A percentile compares a stretch with the other conserved stretches of the same genome.
Evolutionary conservation across 805 yeast genomes (phyloP).

Genomic region (Lipomyces lipofer): DNA sequence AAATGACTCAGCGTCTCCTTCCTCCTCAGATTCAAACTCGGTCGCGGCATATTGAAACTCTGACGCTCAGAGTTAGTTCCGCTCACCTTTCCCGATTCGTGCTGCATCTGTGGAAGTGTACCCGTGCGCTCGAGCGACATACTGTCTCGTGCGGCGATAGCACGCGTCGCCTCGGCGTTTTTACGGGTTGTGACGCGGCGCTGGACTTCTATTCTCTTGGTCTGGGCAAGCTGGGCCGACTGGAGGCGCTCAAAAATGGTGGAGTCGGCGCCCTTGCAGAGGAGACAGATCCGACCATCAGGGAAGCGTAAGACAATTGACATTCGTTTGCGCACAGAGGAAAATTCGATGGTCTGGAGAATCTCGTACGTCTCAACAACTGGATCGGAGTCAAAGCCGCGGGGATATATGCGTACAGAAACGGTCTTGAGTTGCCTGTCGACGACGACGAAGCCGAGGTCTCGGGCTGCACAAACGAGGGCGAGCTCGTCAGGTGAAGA

Average conservation of each 20-base stretch:
- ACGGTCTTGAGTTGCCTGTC: slow-evolving; percentile 63
- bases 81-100: neutral
- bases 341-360: slow-evolving; percentile 79
- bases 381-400: slow-evolving; percentile 70
- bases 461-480: slow-evolving; percentile 89
- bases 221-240: slow-evolving; percentile 56
- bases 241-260: slow-evolving; percentile 74
- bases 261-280: slow-evolving; percentile 97
- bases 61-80: slow-evolving; percentile 35
- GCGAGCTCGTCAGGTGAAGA: slow-evolving; percentile 98
- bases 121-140: slow-evolving; percentile 36
- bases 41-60: slow-evolving; percentile 39
- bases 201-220: slow-evolving; percentile 65
- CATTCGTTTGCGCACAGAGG: slow-evolving; percentile 91
- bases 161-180: slow-evolving; percentile 72
- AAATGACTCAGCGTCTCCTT: slow-evolving; percentile 35
- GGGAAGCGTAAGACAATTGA: slow-evolving; percentile 81
- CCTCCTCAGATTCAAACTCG: slow-evolving; percentile 35
- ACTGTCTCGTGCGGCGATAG: slow-evolving; percentile 54
- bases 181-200: slow-evolving; percentile 61
- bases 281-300: slow-evolving; percentile 66
- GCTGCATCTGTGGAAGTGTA: neutral
- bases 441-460: slow-evolving; percentile 83
- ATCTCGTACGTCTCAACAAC: slow-evolving; percentile 67
- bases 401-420: slow-evolving; percentile 74